phyloP scores from a whole-genome alignment of 2,329 filamentous ascomycete species.

The Neopestalotiopsis sp. region DNA sequence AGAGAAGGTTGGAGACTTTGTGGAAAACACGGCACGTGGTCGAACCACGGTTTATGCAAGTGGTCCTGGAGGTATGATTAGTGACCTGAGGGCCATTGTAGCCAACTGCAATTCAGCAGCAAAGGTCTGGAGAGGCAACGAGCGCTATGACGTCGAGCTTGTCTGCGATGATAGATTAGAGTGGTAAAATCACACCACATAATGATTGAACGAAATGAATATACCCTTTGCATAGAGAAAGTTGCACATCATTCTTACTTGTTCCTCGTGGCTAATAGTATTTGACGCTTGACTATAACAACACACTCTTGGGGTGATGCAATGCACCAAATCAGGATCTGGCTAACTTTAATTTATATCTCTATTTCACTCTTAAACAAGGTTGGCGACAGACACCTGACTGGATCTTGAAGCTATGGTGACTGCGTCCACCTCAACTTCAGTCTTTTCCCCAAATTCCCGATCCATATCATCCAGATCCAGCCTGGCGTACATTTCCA shows the following conservation, averaged over 20 bases:
- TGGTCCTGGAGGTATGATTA: slow-evolving; percentile 64
- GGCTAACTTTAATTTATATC: background rate
- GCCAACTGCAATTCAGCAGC: slow-evolving; percentile 56
- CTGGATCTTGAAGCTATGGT: background rate
- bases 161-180: slow-evolving; percentile 66
- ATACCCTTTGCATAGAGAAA: background rate
- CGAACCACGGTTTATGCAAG: slow-evolving; percentile 63
- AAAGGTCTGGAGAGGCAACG: slow-evolving; percentile 63
- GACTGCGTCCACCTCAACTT: background rate
- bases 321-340: too few species aligned
- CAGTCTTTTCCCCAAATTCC: background rate
- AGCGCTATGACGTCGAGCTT: slow-evolving; percentile 59
- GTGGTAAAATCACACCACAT: slow-evolving; percentile 38
- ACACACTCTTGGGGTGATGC: too few species aligned
- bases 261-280: too few species aligned
- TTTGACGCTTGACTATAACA: too few species aligned
- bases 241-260: background rate
- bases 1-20: slow-evolving; percentile 52
- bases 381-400: background rate
- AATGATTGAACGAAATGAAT: slow-evolving; percentile 9
- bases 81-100: slow-evolving; percentile 59
- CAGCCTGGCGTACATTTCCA: slow-evolving; percentile 18
- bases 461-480: background rate
- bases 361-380: background rate
- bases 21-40: slow-evolving; percentile 50